Evolutionary conservation across 2,329 filamentous ascomycete species (phyloP).

Genomic region (Aspergillus oerlinghausenensis): DNA sequence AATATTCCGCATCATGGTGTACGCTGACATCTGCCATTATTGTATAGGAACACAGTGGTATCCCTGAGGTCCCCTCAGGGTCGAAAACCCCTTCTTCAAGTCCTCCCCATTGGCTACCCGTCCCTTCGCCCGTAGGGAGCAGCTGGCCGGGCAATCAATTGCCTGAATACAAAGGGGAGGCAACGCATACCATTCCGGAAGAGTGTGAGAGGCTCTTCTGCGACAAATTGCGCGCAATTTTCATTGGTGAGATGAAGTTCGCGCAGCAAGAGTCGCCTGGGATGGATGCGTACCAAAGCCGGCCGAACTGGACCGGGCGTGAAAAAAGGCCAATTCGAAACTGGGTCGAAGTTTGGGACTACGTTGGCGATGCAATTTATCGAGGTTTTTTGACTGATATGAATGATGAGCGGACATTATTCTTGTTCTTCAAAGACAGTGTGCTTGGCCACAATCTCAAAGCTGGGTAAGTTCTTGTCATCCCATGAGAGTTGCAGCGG

Average conservation of each 20-base stretch:
- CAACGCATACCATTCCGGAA: constrained; percentile 93
- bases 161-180: constrained; percentile 67
- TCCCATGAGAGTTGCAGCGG: neutral
- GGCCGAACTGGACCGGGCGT: constrained; percentile 26
- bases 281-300: constrained; percentile 62
- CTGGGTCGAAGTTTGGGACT: constrained; percentile 57
- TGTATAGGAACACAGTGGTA: constrained; percentile 75
- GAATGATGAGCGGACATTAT: constrained; percentile 67
- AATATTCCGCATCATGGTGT: neutral
- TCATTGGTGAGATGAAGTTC: constrained; percentile 90
- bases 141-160: constrained; percentile 27
- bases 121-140: constrained; percentile 60
- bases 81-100: constrained; percentile 80
- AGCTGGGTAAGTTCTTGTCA: constrained; percentile 64
- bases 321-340: constrained; percentile 23
- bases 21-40: constrained; percentile 2
- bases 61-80: constrained; percentile 90
- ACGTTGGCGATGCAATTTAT: constrained; percentile 77
- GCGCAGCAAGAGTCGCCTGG: constrained; percentile 75
- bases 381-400: constrained; percentile 76
- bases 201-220: constrained; percentile 99
- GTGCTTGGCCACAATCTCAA: constrained; percentile 74
- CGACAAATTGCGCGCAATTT: constrained; percentile 87
- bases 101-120: constrained; percentile 78
- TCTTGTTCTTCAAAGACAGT: constrained; percentile 79